Conservation (phyloP, 2,329 filamentous ascomycete genomes). For the Zymoseptoria crescenta region DNA sequence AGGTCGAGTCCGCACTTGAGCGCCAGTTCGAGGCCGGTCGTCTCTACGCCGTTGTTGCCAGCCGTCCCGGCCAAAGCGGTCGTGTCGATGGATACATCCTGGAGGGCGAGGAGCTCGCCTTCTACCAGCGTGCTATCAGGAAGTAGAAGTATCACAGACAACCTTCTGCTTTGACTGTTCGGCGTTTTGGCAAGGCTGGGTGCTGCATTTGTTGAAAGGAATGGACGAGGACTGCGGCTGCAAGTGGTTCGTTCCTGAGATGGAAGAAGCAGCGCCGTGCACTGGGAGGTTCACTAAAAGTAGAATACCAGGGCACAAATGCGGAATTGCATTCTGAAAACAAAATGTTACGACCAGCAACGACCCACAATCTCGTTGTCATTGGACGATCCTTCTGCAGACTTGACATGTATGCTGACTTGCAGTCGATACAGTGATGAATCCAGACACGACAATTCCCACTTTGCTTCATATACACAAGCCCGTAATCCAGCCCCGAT, state of each 20-base stretch:
- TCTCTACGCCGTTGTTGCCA: slow-evolving; percentile 86
- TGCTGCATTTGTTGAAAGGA: slow-evolving; percentile 14
- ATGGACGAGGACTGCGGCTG: slow-evolving; percentile 12
- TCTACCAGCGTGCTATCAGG: slow-evolving; percentile 99
- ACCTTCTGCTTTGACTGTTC: slow-evolving; percentile 4
- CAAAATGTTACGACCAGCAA: not conserved
- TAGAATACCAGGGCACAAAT: slow-evolving; percentile 9
- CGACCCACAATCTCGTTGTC: not conserved
- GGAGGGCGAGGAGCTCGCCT: slow-evolving; percentile 98
- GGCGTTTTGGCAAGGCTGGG: slow-evolving; percentile 21
- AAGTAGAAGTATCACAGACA: slow-evolving; percentile 60
- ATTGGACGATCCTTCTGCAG: not conserved
- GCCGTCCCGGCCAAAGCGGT: slow-evolving; percentile 92
- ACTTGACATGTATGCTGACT: not conserved
- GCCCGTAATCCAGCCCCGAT: not conserved
- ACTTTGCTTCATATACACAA: not conserved
- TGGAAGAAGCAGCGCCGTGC: slow-evolving; percentile 8
- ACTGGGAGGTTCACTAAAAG: slow-evolving; percentile 3
- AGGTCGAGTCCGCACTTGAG: slow-evolving; percentile 89
- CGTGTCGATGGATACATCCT: slow-evolving; percentile 96
- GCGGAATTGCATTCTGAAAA: slow-evolving; percentile 1
- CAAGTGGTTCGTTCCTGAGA: slow-evolving; percentile 8
- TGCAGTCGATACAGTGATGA: too few relatives aligned
- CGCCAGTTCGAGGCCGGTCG: slow-evolving; percentile 99
- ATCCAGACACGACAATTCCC: too few relatives aligned